These are phyloP conservation scores for Termitomyces sp. DNA, from an alignment of 768 basidiomycete genomes.

Conservation along the genomic window DNA sequence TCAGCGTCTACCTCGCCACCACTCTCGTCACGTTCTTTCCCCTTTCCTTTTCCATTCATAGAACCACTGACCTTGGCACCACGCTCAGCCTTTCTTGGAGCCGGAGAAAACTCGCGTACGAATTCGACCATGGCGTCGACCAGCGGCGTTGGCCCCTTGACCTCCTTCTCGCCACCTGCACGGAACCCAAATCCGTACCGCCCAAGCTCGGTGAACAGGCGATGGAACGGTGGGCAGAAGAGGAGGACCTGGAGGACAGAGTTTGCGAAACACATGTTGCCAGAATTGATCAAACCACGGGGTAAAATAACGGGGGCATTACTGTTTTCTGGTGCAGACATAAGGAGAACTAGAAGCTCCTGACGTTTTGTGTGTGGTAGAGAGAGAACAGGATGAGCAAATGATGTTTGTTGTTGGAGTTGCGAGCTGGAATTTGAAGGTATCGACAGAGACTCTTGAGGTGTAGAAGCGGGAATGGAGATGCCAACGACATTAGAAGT, in stretches of 20 bases:
- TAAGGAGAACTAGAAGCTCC: conserved; percentile 53
- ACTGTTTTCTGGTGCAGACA: conserved; percentile 19
- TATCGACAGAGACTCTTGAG: conserved; percentile 15
- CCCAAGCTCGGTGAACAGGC: conserved; percentile 68
- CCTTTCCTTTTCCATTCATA: conserved; percentile 32
- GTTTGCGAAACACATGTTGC: conserved; percentile 98
- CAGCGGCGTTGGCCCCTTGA: conserved; percentile 39
- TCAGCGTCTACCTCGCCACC: conserved; percentile 41
- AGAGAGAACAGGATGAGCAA: conserved; percentile 20
- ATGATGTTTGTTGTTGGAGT: conserved; percentile 16
- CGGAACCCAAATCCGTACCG: conserved; percentile 30
- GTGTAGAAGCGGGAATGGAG: conserved; percentile 53
- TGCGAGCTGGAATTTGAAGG: conserved; percentile 9
- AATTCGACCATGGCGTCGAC: conserved; percentile 69
- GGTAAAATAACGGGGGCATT: conserved; percentile 38
- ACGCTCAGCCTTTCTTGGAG: conserved; percentile 18
- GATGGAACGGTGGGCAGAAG: conserved; percentile 84
- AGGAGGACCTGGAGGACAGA: conserved; percentile 87
- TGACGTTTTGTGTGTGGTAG: conserved; percentile 22
- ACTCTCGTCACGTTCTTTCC: conserved; percentile 18
- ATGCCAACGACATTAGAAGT: conserved; percentile 69
- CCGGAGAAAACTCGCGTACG: conserved; percentile 63
- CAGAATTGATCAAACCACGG: conserved; percentile 86
- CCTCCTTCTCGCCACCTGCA: conserved; percentile 21
- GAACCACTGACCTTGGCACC: conserved; percentile 33